phyloP scores from a whole-genome alignment of 306 rosid species.

The Ammopiptanthus mongolicus region DNA sequence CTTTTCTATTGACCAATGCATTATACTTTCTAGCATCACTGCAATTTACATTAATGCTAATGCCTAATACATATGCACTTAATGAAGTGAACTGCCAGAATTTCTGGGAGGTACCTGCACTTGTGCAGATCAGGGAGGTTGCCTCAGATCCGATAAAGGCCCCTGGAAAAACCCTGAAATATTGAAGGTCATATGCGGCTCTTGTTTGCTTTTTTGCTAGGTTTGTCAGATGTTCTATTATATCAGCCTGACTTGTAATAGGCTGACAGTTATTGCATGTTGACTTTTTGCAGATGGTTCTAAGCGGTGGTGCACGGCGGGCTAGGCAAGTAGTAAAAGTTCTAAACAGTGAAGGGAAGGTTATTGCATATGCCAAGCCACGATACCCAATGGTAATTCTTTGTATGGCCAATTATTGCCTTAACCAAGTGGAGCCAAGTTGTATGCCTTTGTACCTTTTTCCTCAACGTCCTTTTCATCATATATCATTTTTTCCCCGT shows the following conservation, averaged over 20 bases:
- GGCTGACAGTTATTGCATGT: constrained; percentile 17
- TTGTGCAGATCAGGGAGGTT: constrained; percentile 83
- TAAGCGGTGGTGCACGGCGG: constrained; percentile 67
- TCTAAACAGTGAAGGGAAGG: constrained; percentile 80
- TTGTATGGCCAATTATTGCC: not conserved
- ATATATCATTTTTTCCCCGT: not conserved
- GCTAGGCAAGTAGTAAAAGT: constrained; percentile 91
- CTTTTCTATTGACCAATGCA: not conserved
- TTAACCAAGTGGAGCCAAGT: constrained; percentile 4
- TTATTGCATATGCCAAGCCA: constrained; percentile 88
- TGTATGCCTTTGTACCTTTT: not conserved
- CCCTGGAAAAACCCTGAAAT: constrained; percentile 95
- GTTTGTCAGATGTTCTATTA: not conserved
- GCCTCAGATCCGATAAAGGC: constrained; percentile 94
- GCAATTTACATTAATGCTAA: not conserved
- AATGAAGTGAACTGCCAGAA: constrained; percentile 92
- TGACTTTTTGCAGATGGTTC: constrained; percentile 65
- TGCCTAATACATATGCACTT: constrained; percentile 19
- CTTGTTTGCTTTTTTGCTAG: not conserved
- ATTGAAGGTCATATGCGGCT: constrained; percentile 58
- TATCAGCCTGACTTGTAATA: constrained; percentile 4
- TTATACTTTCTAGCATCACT: not conserved
- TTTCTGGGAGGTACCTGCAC: constrained; percentile 93
- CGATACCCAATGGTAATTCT: constrained; percentile 67
- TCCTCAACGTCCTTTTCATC: not conserved